Conservation (phyloP, 2,329 filamentous ascomycete species). For the Diaporthe eres region DNA sequence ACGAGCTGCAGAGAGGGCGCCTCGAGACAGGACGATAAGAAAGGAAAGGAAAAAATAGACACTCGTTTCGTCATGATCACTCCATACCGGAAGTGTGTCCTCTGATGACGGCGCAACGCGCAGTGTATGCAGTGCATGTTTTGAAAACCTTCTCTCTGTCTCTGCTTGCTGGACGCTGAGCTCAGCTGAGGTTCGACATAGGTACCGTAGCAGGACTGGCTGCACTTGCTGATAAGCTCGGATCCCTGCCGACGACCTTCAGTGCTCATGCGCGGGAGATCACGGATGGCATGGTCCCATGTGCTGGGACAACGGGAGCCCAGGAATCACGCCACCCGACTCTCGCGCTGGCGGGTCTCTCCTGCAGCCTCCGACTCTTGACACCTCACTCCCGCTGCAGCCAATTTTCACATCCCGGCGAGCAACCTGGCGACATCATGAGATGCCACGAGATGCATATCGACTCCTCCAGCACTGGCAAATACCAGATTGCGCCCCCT, state of each 20-base stretch:
- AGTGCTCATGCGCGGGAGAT: conserved; percentile 25
- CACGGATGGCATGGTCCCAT: conserved; percentile 27
- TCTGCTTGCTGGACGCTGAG: not conserved
- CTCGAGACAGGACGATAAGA: not conserved
- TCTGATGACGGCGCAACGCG: conserved; percentile 18
- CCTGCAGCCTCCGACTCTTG: conserved; percentile 30
- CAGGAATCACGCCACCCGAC: conserved; percentile 37
- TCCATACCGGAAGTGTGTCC: conserved; percentile 26
- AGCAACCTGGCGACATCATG: conserved; percentile 14
- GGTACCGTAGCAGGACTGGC: not conserved
- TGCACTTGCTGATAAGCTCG: conserved; percentile 11
- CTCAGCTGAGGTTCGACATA: conserved; percentile 11
- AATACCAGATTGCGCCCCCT: not conserved
- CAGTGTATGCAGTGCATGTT: conserved; percentile 19
- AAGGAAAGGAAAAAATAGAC: not conserved
- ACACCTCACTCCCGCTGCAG: conserved; percentile 32
- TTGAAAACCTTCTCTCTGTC: conserved; percentile 10
- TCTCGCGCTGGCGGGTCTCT: conserved; percentile 10
- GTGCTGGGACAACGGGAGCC: conserved; percentile 31
- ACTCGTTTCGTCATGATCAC: conserved; percentile 28
- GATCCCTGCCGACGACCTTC: conserved; percentile 37
- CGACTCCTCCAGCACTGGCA: not conserved
- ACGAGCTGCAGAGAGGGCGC: conserved; percentile 1
- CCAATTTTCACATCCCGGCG: conserved; percentile 2
- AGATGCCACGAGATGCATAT: conserved; percentile 19